phyloP scores from a whole-genome alignment of 352 stramenopile species.

The Peronospora destructor region DNA sequence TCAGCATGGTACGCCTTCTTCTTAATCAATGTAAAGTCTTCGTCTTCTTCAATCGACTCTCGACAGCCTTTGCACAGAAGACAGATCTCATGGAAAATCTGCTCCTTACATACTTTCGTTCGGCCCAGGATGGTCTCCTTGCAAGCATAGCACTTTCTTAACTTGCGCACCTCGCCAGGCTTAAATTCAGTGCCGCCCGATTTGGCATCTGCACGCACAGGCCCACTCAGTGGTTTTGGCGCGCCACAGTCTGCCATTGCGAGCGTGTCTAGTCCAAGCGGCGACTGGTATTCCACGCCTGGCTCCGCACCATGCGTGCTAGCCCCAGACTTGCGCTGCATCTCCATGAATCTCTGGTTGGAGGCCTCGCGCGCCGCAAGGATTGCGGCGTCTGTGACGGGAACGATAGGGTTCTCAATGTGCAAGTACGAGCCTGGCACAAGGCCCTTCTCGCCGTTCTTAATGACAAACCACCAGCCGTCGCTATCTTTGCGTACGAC shows the following conservation, averaged over 20 bases:
- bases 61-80: constrained; percentile 67
- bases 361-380: constrained; percentile 64
- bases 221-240: constrained; percentile 31
- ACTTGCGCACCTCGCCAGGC: constrained; percentile 56
- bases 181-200: constrained; percentile 49
- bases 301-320: constrained; percentile 20
- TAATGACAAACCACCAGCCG: constrained; percentile 79
- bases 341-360: constrained; percentile 63
- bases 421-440: constrained; percentile 71
- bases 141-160: constrained; percentile 73
- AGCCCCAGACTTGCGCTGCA: constrained; percentile 29
- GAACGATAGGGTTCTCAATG: constrained; percentile 57
- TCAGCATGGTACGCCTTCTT: constrained; percentile 77
- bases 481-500: constrained; percentile 79
- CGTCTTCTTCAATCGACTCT: constrained; percentile 69
- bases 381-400: constrained; percentile 51
- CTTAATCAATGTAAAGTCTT: constrained; percentile 74
- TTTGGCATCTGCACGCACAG: constrained; percentile 47
- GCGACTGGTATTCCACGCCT: constrained; percentile 35
- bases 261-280: constrained; percentile 30
- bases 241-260: constrained; percentile 27
- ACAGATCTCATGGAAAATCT: constrained; percentile 85
- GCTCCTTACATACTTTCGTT: constrained; percentile 62
- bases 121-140: constrained; percentile 79
- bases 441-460: constrained; percentile 70